These are phyloP conservation scores for Boletus rubroflammeus DNA, from an alignment of 768 basidiomycete species.

Conservation along the genomic window DNA sequence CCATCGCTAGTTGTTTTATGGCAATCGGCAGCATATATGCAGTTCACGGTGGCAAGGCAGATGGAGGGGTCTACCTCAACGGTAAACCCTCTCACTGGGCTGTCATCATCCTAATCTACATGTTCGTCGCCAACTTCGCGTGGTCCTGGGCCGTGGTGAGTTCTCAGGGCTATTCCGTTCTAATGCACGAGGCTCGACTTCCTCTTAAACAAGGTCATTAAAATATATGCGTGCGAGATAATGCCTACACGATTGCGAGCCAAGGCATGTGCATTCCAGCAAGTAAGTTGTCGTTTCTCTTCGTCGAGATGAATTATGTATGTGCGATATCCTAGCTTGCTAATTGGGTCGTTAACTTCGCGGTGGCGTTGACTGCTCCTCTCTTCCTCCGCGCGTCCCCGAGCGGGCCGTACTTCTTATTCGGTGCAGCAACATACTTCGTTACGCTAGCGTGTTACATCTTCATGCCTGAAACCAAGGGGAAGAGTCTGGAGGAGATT, in stretches of 20 bases:
- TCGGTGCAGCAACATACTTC: slow-evolving; percentile 36
- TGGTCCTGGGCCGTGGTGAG: slow-evolving; percentile 43
- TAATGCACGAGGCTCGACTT: background rate
- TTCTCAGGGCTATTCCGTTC: background rate
- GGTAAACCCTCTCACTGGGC: slow-evolving; percentile 32
- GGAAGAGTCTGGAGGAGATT: slow-evolving; percentile 42
- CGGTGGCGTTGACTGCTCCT: slow-evolving; percentile 44
- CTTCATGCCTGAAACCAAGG: slow-evolving; percentile 44
- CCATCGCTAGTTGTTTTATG: slow-evolving; percentile 38
- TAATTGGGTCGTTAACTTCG: slow-evolving; percentile 38
- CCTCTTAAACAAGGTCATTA: slow-evolving; percentile 24
- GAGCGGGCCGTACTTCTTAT: slow-evolving; percentile 48
- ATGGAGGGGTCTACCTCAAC: slow-evolving; percentile 22
- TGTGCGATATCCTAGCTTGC: slow-evolving; percentile 14
- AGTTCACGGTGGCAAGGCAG: slow-evolving; percentile 31
- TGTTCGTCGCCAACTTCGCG: slow-evolving; percentile 42
- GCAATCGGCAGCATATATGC: slow-evolving; percentile 45
- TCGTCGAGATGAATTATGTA: background rate
- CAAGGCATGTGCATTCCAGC: slow-evolving; percentile 41
- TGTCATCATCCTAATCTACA: slow-evolving; percentile 45
- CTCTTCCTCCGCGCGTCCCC: slow-evolving; percentile 42
- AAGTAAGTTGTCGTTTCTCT: slow-evolving; percentile 30
- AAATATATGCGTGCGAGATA: slow-evolving; percentile 44
- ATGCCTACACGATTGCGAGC: slow-evolving; percentile 46
- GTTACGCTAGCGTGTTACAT: slow-evolving; percentile 37